Evolutionary conservation across 345 rosid genomes (phyloP).

Genomic region (Acer yangbiense): DNA sequence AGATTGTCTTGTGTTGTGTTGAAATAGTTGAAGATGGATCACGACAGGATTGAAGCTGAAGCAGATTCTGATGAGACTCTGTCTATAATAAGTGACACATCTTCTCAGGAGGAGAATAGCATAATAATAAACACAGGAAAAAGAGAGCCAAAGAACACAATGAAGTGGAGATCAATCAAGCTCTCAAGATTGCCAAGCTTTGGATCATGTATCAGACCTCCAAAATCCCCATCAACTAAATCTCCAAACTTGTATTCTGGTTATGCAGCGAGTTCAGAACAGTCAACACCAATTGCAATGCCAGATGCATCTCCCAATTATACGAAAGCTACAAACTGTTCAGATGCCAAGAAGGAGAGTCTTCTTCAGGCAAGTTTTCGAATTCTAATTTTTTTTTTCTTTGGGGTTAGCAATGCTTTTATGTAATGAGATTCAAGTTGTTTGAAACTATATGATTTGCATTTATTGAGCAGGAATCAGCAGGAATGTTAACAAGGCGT

Average conservation of each 20-base stretch:
- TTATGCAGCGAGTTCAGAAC: constrained; percentile 1
- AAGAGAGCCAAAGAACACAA: constrained; percentile 27
- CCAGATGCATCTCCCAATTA: constrained; percentile 39
- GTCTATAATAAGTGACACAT: constrained; percentile 7
- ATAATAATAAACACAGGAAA: neutral
- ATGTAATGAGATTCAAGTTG: neutral
- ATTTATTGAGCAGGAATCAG: constrained; percentile 42
- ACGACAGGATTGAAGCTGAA: neutral
- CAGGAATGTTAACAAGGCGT: constrained; percentile 36
- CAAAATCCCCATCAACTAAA: constrained; percentile 27
- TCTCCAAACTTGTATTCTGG: constrained; percentile 25
- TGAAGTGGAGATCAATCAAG: constrained; percentile 50
- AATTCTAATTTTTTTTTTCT: neutral
- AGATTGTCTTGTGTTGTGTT: neutral
- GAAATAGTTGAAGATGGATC: constrained; percentile 3
- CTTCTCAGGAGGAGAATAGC: constrained; percentile 6
- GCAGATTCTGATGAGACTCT: neutral
- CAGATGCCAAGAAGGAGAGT: constrained; percentile 31
- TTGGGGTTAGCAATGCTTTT: neutral
- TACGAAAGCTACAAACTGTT: constrained; percentile 32
- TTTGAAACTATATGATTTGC: neutral
- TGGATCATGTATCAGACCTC: constrained; percentile 22
- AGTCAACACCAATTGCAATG: constrained; percentile 36
- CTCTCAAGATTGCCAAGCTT: constrained; percentile 44
- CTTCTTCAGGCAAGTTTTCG: constrained; percentile 43